A percentile compares a stretch with the other conserved stretches of the same genome.
Evolutionary conservation across 2,329 filamentous ascomycete genomes (phyloP).

Genomic region (Neospermospora avenae): DNA sequence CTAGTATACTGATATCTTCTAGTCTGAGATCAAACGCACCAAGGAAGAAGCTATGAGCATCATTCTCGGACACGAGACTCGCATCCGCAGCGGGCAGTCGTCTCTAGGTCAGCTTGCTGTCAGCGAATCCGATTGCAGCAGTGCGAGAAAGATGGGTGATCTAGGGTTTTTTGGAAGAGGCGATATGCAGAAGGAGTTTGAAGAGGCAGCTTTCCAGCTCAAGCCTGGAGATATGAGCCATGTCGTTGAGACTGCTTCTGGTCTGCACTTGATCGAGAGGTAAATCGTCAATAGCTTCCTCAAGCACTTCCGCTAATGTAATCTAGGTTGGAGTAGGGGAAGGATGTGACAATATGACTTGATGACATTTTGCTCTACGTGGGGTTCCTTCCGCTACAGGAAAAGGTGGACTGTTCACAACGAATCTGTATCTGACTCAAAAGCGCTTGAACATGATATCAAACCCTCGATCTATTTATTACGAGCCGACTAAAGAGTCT

Average conservation of each 20-base stretch:
- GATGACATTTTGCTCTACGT: neutral
- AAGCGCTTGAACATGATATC: constrained; percentile 16
- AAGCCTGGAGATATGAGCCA: constrained; percentile 82
- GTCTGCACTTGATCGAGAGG: constrained; percentile 94
- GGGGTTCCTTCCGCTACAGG: neutral
- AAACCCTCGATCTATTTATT: constrained; percentile 13
- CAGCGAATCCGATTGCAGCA: constrained; percentile 93
- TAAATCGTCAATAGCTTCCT: constrained; percentile 36
- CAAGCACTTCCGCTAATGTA: neutral
- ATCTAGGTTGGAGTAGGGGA: constrained; percentile 21
- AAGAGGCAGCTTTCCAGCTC: constrained; percentile 90
- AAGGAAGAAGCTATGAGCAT: constrained; percentile 84
- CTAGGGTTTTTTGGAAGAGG: constrained; percentile 91
- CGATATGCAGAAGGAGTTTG: constrained; percentile 99
- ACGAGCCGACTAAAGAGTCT: constrained; percentile 45
- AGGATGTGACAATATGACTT: neutral
- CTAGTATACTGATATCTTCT: constrained; percentile 12
- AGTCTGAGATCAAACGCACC: constrained; percentile 77
- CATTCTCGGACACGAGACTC: constrained; percentile 69
- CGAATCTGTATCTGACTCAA: constrained; percentile 13
- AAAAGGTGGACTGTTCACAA: constrained; percentile 7
- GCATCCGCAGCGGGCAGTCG: constrained; percentile 67
- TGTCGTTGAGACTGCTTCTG: constrained; percentile 88
- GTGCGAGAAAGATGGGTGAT: constrained; percentile 89
- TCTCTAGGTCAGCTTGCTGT: constrained; percentile 79